phyloP scores from a whole-genome alignment of 2,329 filamentous ascomycete species.

The Aaosphaeria arxii region DNA sequence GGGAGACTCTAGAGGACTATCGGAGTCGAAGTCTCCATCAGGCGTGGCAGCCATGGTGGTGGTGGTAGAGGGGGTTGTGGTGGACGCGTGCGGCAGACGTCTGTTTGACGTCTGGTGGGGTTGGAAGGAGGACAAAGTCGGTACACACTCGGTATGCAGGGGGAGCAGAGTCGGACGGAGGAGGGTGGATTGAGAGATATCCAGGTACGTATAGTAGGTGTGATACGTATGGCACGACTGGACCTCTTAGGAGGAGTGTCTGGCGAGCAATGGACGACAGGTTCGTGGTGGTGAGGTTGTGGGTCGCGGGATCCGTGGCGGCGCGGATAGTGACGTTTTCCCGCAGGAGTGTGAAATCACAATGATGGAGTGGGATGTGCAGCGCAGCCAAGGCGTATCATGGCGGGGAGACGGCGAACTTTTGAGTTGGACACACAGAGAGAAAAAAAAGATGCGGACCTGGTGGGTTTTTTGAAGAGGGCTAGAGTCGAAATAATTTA shows the following conservation, averaged over 20 bases:
- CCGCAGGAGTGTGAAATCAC: conserved; percentile 14
- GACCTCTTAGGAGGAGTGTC: too few relatives aligned
- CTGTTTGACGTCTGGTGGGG: neutral
- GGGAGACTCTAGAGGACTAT: conserved; percentile 30
- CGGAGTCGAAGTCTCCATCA: conserved; percentile 29
- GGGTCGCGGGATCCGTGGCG: conserved; percentile 14
- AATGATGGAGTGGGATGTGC: conserved; percentile 3
- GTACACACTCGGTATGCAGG: neutral
- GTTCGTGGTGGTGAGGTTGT: conserved; percentile 15
- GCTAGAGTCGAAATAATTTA: too few relatives aligned
- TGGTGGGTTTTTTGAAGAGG: too few relatives aligned
- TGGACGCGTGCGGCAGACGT: neutral
- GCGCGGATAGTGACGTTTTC: conserved; percentile 17
- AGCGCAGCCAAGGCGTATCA: neutral
- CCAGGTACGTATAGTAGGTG: too few relatives aligned
- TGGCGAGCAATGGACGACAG: neutral
- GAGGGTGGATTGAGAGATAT: too few relatives aligned
- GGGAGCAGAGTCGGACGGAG: too few relatives aligned
- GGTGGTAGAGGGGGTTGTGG: conserved; percentile 16
- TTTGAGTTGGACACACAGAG: too few relatives aligned
- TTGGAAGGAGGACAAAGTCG: neutral
- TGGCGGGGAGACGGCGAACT: too few relatives aligned
- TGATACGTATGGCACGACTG: too few relatives aligned
- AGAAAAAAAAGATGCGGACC: too few relatives aligned
- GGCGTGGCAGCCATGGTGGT: conserved; percentile 27